Base-by-base conservation (phyloP, 148 eudicot species). In the Camellia lanceoleosa region DNA sequence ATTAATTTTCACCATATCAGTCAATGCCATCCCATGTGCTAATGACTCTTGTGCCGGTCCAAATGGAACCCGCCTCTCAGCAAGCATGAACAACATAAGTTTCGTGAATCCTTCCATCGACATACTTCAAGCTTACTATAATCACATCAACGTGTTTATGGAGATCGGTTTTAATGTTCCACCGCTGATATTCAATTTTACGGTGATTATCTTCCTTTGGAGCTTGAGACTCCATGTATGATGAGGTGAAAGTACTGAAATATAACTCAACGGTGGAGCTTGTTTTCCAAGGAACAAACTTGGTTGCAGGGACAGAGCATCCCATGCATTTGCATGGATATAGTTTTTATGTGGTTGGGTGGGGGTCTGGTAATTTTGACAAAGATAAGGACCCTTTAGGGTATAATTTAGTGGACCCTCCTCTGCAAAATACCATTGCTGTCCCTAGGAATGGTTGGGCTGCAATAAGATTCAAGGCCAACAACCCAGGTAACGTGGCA, bases 281-380 rank as follows among this genome's bases (percentile, higher is more conserved):
- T 43, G 83, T 81, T 58, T 68, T 75, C 7, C 83, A 81, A 51
- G 61, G 69, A 13, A 81, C 83, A 49, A 81, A 76, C 19, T 4
- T 76, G 67, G 80, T 70, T 59, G 75, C 19, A 15, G 83, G 83
- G 8, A 61, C 68, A 23, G 80, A 76, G 18, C 83, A 81, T 43
- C 83, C 83, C 43, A 69, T 81, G 76, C 83, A 81, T 61, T 67
- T 81, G 19, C 83, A 81, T 69, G 83, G 83, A 64, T 54, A 81
- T n/a, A 81, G 71, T 10, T 81, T 81, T 61, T 76, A 68, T 18
- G 80, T 81, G 12, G 83, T 81, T 9, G 83, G 80, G 41, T 76
- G 59, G 75, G 80, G 80, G 23, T 69, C 76, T 44, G 75, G 83
- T 16, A 81, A 81, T 71, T 81, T 68, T 38, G 79, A 81, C 49